Percentiles rank a stretch among this genome's conserved stretches.
Conservation (phyloP, 495 filamentous ascomycete genomes). For the Hypoxylon lenormandii region DNA sequence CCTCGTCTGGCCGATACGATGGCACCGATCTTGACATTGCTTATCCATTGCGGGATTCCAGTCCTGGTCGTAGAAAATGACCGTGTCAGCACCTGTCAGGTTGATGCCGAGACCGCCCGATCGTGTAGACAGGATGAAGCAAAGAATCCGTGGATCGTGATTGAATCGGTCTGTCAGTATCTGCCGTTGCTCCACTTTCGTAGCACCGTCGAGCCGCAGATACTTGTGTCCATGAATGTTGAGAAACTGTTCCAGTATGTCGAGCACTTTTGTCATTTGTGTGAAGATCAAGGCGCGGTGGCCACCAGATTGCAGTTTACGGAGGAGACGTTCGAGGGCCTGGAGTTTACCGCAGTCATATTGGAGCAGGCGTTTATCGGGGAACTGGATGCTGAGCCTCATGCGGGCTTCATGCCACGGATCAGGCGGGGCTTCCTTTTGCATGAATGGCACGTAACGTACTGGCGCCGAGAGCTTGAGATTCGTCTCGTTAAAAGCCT, state of each 20-base stretch:
- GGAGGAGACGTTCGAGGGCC: constrained; percentile 84
- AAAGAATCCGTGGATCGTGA: constrained; percentile 87
- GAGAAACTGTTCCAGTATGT: constrained; percentile 96
- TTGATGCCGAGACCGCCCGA: constrained; percentile 97
- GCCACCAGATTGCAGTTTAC: constrained; percentile 86
- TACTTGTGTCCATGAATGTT: constrained; percentile 99
- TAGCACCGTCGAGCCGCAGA: constrained; percentile 91
- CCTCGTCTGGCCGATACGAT: constrained; percentile 96
- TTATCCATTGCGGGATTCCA: constrained; percentile 99
- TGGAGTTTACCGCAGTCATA: constrained; percentile 99
- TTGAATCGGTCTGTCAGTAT: constrained; percentile 98
- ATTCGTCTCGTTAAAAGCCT: constrained; percentile 67
- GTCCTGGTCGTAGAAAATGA: constrained; percentile 99
- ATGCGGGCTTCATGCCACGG: constrained; percentile 94
- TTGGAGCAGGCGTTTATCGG: constrained; percentile 92
- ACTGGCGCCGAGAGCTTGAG: constrained; percentile 60
- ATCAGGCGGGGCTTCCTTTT: constrained; percentile 68
- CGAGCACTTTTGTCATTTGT: constrained; percentile 98
- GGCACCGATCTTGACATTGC: constrained; percentile 97
- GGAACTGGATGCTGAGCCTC: constrained; percentile 93
- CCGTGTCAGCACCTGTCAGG: constrained; percentile 93
- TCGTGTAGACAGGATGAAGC: constrained; percentile 93
- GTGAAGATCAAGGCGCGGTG: constrained; percentile 98
- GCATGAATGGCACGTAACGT: constrained; percentile 62
- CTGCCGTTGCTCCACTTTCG: constrained; percentile 94